A percentile compares a stretch with the other conserved stretches of the same genome.
phyloP scores from a whole-genome alignment of 441 rosid genomes.

The Gossypium schwendimanii region DNA sequence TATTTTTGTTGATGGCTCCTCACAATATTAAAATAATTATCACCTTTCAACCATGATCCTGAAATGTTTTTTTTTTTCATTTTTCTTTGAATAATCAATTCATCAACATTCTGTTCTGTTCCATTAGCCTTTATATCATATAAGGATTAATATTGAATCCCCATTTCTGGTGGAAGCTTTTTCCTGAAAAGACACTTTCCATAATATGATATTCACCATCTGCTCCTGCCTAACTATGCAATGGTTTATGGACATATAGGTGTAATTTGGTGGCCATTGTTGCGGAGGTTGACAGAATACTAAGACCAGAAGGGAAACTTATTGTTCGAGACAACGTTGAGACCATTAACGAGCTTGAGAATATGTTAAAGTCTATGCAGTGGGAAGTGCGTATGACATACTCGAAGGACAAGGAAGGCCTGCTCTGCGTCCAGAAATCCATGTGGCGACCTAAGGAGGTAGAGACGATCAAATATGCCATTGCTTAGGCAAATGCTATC shows the following conservation, averaged over 20 bases:
- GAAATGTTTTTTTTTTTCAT: neutral
- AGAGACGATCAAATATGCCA: conserved; percentile 55
- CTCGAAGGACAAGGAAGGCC: conserved; percentile 67
- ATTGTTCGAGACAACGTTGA: conserved; percentile 61
- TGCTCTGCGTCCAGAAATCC: conserved; percentile 73
- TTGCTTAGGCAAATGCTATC: conserved; percentile 27
- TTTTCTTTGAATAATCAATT: neutral
- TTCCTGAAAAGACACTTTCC: neutral
- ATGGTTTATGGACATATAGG: conserved; percentile 29
- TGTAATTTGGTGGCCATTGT: conserved; percentile 57
- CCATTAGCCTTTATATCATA: neutral
- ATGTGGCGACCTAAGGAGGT: conserved; percentile 63
- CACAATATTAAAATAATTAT: too few species aligned
- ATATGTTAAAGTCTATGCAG: conserved; percentile 47
- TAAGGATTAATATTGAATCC: neutral
- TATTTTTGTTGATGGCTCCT: too few species aligned
- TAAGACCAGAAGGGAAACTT: conserved; percentile 79
- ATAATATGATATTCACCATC: neutral
- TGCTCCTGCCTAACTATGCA: neutral
- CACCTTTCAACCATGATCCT: neutral
- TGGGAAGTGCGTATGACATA: conserved; percentile 82
- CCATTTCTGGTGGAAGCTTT: neutral
- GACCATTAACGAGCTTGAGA: conserved; percentile 52
- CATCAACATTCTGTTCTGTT: neutral
- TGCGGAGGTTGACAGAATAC: conserved; percentile 52